These are phyloP conservation scores for Rubroboletus satanas DNA, from an alignment of 768 basidiomycete species.

Conservation along the genomic window DNA sequence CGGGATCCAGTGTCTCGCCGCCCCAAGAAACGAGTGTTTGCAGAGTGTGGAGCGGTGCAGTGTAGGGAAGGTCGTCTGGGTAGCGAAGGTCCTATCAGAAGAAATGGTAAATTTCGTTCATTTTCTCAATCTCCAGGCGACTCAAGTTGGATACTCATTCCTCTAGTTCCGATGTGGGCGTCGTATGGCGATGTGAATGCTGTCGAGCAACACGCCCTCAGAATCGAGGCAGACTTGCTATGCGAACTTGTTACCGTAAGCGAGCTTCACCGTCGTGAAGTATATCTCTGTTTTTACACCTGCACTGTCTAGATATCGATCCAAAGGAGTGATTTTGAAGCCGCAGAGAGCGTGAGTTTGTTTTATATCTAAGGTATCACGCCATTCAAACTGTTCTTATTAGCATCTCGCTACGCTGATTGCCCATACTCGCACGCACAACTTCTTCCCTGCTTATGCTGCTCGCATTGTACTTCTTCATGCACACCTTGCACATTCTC, in stretches of 20 bases:
- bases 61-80: conserved; percentile 44
- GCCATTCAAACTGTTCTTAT: neutral
- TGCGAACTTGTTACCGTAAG: conserved; percentile 66
- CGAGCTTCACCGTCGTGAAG: neutral
- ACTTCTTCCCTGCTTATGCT: conserved; percentile 53
- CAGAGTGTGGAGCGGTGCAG: conserved; percentile 52
- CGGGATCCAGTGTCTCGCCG: conserved; percentile 71
- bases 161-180: conserved; percentile 53
- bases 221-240: conserved; percentile 66
- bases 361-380: neutral
- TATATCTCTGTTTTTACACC: neutral
- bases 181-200: conserved; percentile 47
- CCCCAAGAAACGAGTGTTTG: conserved; percentile 70
- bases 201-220: conserved; percentile 47
- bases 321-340: conserved; percentile 64
- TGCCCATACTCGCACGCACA: conserved; percentile 56
- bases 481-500: conserved; percentile 71
- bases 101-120: conserved; percentile 11
- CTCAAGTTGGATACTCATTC: neutral
- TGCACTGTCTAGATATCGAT: conserved; percentile 47
- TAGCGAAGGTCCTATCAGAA: conserved; percentile 7
- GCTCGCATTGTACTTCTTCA: conserved; percentile 64
- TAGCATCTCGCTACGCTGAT: conserved; percentile 46
- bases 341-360: conserved; percentile 51
- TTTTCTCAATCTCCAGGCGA: neutral